phyloP scores from a whole-genome alignment of 2,329 filamentous ascomycete species.

The Leptographium radiaticola region DNA sequence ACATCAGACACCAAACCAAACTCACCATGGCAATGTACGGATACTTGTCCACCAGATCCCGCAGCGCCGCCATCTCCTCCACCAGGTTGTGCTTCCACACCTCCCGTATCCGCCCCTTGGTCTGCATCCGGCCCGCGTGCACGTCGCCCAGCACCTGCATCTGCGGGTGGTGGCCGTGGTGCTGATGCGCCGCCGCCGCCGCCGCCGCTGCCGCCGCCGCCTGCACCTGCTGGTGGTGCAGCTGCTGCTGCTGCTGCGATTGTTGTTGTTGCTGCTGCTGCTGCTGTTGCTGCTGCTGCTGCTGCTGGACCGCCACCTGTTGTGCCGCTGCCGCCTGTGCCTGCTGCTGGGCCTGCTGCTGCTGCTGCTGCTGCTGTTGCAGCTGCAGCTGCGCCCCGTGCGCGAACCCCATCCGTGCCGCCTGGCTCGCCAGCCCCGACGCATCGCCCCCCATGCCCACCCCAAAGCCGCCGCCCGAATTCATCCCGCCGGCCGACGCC shows the following conservation, averaged over 20 bases:
- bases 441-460: slow-evolving; percentile 51
- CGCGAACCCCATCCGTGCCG: slow-evolving; percentile 76
- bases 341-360: slow-evolving; percentile 13
- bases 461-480: slow-evolving; percentile 32
- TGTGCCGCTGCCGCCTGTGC: slow-evolving; percentile 35
- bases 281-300: slow-evolving; percentile 32
- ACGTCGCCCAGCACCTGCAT: slow-evolving; percentile 29
- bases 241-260: slow-evolving; percentile 13
- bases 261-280: slow-evolving; percentile 45
- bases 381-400: slow-evolving; percentile 50
- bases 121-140: slow-evolving; percentile 41
- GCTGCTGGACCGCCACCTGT: slow-evolving; percentile 29
- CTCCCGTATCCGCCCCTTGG: slow-evolving; percentile 77
- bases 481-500: slow-evolving; percentile 32
- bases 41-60: slow-evolving; percentile 77
- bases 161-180: slow-evolving; percentile 19
- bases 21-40: slow-evolving; percentile 96
- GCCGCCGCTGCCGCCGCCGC: slow-evolving; percentile 25
- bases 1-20: slow-evolving; percentile 1
- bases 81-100: slow-evolving; percentile 90
- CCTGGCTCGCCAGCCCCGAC: slow-evolving; percentile 73
- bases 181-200: slow-evolving; percentile 42
- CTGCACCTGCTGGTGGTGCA: slow-evolving; percentile 21
- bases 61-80: slow-evolving; percentile 76
- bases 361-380: slow-evolving; percentile 47